phyloP scores from a whole-genome alignment of 768 basidiomycete species.

The Naematelia encephala region DNA sequence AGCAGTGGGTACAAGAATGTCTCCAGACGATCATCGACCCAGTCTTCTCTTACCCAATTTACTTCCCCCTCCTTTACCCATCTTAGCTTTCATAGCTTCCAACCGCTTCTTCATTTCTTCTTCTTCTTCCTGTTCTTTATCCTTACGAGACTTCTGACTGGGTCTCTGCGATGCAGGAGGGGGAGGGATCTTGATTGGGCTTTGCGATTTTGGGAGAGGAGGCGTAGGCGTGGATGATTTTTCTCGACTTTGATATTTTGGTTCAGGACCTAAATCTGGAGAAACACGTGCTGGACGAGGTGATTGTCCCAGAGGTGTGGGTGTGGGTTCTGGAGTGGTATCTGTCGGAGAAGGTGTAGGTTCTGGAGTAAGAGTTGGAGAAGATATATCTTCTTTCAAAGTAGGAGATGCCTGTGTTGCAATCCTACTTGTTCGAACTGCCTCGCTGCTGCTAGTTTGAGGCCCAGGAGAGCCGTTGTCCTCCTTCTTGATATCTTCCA shows the following conservation, averaged over 20 bases:
- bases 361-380: background rate
- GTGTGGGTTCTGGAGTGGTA: background rate
- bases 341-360: background rate
- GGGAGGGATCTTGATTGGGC: no score
- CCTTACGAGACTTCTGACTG: background rate
- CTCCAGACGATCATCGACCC: slow-evolving; percentile 10
- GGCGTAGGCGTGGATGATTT: no score
- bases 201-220: no score
- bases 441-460: no score
- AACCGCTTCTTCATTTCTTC: slow-evolving; percentile 22
- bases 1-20: no score
- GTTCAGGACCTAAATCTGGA: no score
- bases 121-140: slow-evolving; percentile 28
- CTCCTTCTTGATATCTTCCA: background rate
- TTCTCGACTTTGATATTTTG: no score
- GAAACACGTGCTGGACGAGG: background rate
- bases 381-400: background rate
- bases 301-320: background rate
- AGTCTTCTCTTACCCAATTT: slow-evolving; percentile 24
- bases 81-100: slow-evolving; percentile 37
- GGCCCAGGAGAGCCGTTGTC: background rate
- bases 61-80: slow-evolving; percentile 34
- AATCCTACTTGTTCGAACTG: no score
- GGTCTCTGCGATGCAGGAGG: background rate
- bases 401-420: no score